These are phyloP conservation scores for Leucoagaricus sp. DNA, from an alignment of 1,284 basidiomycete genomes.

Conservation along the genomic window DNA sequence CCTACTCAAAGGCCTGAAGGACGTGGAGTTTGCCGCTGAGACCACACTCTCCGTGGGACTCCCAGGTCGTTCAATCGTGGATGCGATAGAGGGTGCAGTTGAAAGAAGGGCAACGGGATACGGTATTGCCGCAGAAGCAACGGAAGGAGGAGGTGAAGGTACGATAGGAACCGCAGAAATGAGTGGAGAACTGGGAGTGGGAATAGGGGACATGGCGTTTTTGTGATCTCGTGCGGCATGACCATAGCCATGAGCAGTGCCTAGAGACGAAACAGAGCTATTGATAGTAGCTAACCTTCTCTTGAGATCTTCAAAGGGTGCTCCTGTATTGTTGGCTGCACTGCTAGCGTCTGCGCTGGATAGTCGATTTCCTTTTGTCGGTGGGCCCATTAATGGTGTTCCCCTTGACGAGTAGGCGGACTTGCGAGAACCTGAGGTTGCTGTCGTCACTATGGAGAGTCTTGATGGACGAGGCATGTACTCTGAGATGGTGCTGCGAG, in stretches of 20 bases:
- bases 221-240: slow-evolving; percentile 46
- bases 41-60: slow-evolving; percentile 76
- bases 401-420: slow-evolving; percentile 35
- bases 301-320: slow-evolving; percentile 75
- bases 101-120: not conserved
- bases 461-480: slow-evolving; percentile 39
- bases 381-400: slow-evolving; percentile 44
- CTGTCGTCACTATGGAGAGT: slow-evolving; percentile 86
- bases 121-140: slow-evolving; percentile 31
- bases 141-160: slow-evolving; percentile 13
- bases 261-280: slow-evolving; percentile 63
- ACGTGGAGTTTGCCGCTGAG: slow-evolving; percentile 66
- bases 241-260: slow-evolving; percentile 26
- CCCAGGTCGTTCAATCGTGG: slow-evolving; percentile 49
- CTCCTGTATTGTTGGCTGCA: slow-evolving; percentile 25
- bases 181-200: too few species aligned
- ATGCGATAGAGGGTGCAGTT: not conserved
- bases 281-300: slow-evolving; percentile 71
- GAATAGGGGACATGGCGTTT: too few species aligned
- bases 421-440: slow-evolving; percentile 26
- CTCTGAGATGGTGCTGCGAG: slow-evolving; percentile 43
- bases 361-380: slow-evolving; percentile 43
- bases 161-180: slow-evolving; percentile 31
- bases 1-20: slow-evolving; percentile 57
- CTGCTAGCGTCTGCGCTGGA: slow-evolving; percentile 42